Base-by-base conservation (phyloP, 768 basidiomycete species). In the Amanita thiersii region DNA sequence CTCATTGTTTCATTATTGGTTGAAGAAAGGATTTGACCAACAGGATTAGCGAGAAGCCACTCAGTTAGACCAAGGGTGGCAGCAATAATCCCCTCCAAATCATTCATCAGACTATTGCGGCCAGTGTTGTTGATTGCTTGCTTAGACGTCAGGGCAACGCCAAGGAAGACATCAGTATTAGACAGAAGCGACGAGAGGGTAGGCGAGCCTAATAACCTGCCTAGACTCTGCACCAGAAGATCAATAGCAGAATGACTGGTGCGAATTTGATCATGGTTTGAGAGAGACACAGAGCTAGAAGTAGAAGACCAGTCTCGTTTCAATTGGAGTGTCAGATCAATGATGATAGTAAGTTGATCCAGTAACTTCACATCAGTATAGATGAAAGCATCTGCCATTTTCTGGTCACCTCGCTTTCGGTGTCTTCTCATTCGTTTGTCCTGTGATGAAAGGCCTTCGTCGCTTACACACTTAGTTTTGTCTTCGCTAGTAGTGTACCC, bases 401-500 rank as follows among this genome's bases (percentile, higher is more conserved):
- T 6, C 4, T 40, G 30, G 5, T 49, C 47, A 2, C 37, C 40
- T 4, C 54, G 45, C 38, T 51, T 56, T 19, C 33, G 52, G 40
- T 31, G 8, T 12, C 31, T 42, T 19, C 26, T 19, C 33, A 58
- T 52, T 33, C 49, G 54, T 30, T 24, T 44, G 39, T 49, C 52
- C 23, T 48, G 50, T 26, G 30, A 10, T 23, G 39, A 28, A 1
- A 35, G 24, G 2, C 39, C 31, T 12, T 42, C n/a, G 20, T 36
- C 24, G 17, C 41, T 41, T 28, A 52, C 37, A 45, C 63, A 66
- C 31, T 42, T 36, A 8, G 39, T 48, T 21, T 39, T 45, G 23
- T 49, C 39, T 3, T 45, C 17, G 36, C 50, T 53, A 5, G 55
- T 55, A 15, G 52, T 38, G 57, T 58, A 63, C 7, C 58, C 60